Evolutionary conservation across 345 rosid species (phyloP), one percentile per base, ranked within the genome.

Genomic region (Bruguiera gymnorhiza): DNA sequence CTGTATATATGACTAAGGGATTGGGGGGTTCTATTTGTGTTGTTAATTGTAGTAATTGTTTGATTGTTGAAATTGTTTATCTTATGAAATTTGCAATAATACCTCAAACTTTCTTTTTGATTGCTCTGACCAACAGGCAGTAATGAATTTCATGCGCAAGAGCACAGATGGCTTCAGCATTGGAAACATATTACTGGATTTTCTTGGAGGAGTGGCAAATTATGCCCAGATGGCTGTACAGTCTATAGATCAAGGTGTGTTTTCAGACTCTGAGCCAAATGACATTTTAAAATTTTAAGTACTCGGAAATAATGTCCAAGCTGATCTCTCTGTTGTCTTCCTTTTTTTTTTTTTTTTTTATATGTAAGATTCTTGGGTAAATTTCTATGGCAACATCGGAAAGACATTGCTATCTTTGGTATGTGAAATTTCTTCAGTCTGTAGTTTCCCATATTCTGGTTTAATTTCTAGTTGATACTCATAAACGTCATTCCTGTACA

Each of bases 81-180:
- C 29, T 0, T 23, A 11, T 43, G 50, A 43, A 43, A 43, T 11
- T 43, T 13, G 18, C 50, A 43, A 43, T 43, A 43, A 43, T 5
- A 21, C 6, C 1, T 31, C 18, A 8, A 39, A 18, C 50, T 58
- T 24, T 24, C 30, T 29, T 39, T 74, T 61, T 13, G 36, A 27
- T 61, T 72, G 11, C 9, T 63, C 23, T 63, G 24, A 37, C 60
- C 67, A 78, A 39, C 79, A 93, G 98, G 97, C 89, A 4, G 66
- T 78, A 66, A 86, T 93, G 96, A 93, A 93, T 79, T 87, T 87
- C 63, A 83, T 73, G 73, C 83, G 89, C 71, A 91, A 93, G 75
- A 93, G 98, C 84, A 93, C 97, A 3, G 89, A 84, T 13, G 96
- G 98, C 13, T 91, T 92, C 83, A 91, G 98, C 77, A 91, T 93